Percentiles rank a stretch among this genome's conserved stretches.
Conservation (phyloP, 352 stramenopile genomes). For the Pythium chondricola region DNA sequence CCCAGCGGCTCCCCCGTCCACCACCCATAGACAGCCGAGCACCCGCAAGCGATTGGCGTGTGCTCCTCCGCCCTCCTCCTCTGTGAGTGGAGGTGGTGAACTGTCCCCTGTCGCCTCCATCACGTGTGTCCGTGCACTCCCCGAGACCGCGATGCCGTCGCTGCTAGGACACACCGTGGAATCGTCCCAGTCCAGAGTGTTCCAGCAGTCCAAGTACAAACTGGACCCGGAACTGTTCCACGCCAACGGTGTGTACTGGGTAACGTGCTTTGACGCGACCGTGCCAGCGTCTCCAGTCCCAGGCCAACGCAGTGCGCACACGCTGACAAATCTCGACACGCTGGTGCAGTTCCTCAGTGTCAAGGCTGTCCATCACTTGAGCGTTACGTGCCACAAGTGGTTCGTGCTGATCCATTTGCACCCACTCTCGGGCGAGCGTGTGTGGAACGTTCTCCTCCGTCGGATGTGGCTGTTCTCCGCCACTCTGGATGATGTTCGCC, state of each 20-base stretch:
- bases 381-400: slow-evolving; percentile 39
- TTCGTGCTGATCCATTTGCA: slow-evolving; percentile 40
- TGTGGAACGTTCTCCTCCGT: slow-evolving; percentile 43
- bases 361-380: slow-evolving; percentile 35
- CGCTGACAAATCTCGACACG: slow-evolving; percentile 29
- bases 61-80: no score
- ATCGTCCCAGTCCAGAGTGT: neutral
- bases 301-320: neutral
- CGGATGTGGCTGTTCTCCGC: slow-evolving; percentile 33
- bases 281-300: neutral
- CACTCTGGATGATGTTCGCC: slow-evolving; percentile 24
- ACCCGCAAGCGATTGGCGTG: slow-evolving; percentile 7
- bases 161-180: neutral
- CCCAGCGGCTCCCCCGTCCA: neutral
- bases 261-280: slow-evolving; percentile 14
- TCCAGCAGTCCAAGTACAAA: slow-evolving; percentile 16
- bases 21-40: neutral
- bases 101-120: no score
- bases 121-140: slow-evolving; percentile 7
- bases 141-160: slow-evolving; percentile 5
- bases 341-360: slow-evolving; percentile 41
- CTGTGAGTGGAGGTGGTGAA: no score
- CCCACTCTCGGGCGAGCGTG: slow-evolving; percentile 22
- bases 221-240: slow-evolving; percentile 17
- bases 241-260: slow-evolving; percentile 3